Percentiles rank a stretch among this genome's conserved stretches.
Evolutionary conservation across 2,329 filamentous ascomycete genomes (phyloP).

Genomic region (Aspergillus pseudoviridinutans): DNA sequence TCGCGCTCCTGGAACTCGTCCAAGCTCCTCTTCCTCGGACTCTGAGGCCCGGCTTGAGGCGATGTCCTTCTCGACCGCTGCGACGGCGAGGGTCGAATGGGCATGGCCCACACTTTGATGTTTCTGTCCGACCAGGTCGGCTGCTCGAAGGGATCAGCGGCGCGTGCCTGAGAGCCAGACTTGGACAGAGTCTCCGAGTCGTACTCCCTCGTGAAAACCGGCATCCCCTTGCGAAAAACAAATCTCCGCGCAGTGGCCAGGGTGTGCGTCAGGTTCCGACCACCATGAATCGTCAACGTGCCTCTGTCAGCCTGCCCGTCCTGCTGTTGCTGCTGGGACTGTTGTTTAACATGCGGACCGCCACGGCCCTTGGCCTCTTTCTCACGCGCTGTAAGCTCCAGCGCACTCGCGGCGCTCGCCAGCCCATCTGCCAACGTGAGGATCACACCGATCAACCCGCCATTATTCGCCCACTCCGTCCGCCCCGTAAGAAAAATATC

Average conservation of each 20-base stretch:
- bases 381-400: conserved; percentile 38
- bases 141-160: conserved; percentile 28
- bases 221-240: conserved; percentile 79
- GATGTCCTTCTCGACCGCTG: conserved; percentile 20
- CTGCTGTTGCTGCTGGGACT: conserved; percentile 23
- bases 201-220: conserved; percentile 68
- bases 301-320: conserved; percentile 25
- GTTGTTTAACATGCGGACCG: conserved; percentile 12
- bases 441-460: conserved; percentile 80
- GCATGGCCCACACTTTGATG: conserved; percentile 81
- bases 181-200: conserved; percentile 29
- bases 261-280: conserved; percentile 72
- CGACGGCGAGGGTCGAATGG: conserved; percentile 40
- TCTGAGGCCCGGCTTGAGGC: conserved; percentile 21
- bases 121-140: conserved; percentile 74
- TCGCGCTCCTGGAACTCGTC: conserved; percentile 44
- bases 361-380: conserved; percentile 32
- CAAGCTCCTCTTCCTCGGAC: conserved; percentile 45
- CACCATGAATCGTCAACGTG: conserved; percentile 67
- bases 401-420: conserved; percentile 45
- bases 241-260: conserved; percentile 81
- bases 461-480: conserved; percentile 69
- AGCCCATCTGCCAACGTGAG: conserved; percentile 73
- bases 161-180: conserved; percentile 14
- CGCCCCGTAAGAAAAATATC: conserved; percentile 81